phyloP scores from a whole-genome alignment of 2,329 filamentous ascomycete genomes.

The Fusarium bulbicola region DNA sequence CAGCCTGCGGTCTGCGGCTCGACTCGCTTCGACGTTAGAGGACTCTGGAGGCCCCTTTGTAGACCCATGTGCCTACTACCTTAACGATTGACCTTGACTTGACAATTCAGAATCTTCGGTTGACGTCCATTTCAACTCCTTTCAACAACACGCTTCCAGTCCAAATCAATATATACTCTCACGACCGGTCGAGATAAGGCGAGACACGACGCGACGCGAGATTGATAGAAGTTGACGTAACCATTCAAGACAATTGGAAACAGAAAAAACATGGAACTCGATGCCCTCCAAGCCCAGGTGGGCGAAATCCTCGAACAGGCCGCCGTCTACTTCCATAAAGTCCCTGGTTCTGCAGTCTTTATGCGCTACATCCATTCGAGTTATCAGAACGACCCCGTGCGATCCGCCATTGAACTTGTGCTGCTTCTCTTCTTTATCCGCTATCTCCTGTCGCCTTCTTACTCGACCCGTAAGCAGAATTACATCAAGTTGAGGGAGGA shows the following conservation, averaged over 20 bases:
- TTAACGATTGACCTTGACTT: constrained; percentile 4
- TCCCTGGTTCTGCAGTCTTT: constrained; percentile 93
- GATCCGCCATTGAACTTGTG: constrained; percentile 91
- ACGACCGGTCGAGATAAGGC: background rate
- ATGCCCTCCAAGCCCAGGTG: constrained; percentile 64
- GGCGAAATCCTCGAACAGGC: constrained; percentile 62
- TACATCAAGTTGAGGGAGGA: constrained; percentile 91
- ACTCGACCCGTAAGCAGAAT: constrained; percentile 89
- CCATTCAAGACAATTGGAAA: background rate
- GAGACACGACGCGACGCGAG: background rate
- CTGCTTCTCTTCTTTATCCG: constrained; percentile 95
- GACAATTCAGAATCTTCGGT: background rate
- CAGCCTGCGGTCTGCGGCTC: background rate
- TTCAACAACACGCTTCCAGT: background rate
- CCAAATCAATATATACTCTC: background rate
- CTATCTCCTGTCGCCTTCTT: constrained; percentile 90
- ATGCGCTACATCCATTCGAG: constrained; percentile 96
- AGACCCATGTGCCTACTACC: background rate
- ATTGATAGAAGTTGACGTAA: background rate
- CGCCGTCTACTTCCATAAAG: constrained; percentile 79
- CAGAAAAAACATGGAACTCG: constrained; percentile 64
- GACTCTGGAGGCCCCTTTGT: constrained; percentile 29
- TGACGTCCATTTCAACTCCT: background rate
- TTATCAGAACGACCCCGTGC: constrained; percentile 96
- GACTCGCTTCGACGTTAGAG: background rate